Conservation (phyloP, 768 basidiomycete genomes). For the Trametes cingulata region DNA sequence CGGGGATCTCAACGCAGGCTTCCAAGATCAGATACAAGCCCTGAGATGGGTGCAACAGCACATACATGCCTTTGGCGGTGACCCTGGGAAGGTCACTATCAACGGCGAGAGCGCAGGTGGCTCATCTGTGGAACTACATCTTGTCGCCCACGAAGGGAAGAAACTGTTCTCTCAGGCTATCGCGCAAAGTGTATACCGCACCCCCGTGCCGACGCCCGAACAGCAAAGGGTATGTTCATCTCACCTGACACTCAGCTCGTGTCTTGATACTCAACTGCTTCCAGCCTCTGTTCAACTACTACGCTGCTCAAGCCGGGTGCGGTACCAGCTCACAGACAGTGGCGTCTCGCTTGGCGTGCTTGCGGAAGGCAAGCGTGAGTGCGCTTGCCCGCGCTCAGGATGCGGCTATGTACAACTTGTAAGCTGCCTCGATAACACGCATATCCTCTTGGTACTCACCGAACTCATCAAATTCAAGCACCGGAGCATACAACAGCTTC, state of each 20-base stretch:
- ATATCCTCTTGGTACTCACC: neutral
- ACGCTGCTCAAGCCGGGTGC: constrained; percentile 52
- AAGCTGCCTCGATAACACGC: constrained; percentile 21
- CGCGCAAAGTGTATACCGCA: constrained; percentile 60
- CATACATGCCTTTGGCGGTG: constrained; percentile 42
- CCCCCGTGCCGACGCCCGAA: constrained; percentile 50
- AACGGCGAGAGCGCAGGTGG: constrained; percentile 65
- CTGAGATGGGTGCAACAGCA: constrained; percentile 42
- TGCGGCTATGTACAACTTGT: constrained; percentile 45
- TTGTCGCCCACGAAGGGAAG: constrained; percentile 45
- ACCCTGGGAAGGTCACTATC: constrained; percentile 44
- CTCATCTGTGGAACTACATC: constrained; percentile 56
- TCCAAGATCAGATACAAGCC: constrained; percentile 52
- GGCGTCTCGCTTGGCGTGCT: constrained; percentile 42
- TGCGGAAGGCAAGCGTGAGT: constrained; percentile 51
- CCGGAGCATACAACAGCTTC: constrained; percentile 48
- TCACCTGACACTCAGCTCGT: neutral
- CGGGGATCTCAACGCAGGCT: constrained; percentile 56
- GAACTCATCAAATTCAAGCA: constrained; percentile 26
- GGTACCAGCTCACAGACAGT: constrained; percentile 33
- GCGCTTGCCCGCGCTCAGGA: constrained; percentile 59
- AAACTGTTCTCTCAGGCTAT: constrained; percentile 55
- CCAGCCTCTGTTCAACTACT: constrained; percentile 56
- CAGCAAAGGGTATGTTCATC: constrained; percentile 48
- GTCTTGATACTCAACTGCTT: neutral